Evolutionary conservation across 768 basidiomycete genomes (phyloP).

Genomic region (Pluteus cervinus): DNA sequence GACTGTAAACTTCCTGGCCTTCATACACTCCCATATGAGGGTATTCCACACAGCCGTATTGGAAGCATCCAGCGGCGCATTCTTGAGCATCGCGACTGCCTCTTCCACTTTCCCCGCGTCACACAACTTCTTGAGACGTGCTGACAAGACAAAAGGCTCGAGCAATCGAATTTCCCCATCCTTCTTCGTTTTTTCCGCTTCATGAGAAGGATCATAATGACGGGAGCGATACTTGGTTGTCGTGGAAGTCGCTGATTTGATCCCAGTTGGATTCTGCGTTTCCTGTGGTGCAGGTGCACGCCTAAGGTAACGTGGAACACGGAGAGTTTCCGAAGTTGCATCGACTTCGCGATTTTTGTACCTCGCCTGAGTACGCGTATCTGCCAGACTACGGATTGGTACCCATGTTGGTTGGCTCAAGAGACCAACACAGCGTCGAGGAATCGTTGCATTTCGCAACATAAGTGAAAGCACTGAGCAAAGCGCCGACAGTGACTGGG

Average conservation of each 20-base stretch:
- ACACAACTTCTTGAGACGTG: constrained; percentile 52
- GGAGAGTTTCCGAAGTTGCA: constrained; percentile 1
- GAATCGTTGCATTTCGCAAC: too few relatives aligned
- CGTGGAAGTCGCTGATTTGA: constrained; percentile 7
- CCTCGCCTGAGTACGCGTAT: too few relatives aligned
- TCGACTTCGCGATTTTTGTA: constrained; percentile 1
- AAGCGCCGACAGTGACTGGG: too few relatives aligned
- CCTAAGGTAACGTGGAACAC: constrained; percentile 24
- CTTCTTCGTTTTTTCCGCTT: constrained; percentile 14
- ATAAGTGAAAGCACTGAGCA: too few relatives aligned
- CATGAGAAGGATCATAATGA: constrained; percentile 29
- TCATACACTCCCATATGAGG: constrained; percentile 60
- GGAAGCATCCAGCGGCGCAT: constrained; percentile 65
- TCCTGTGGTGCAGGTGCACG: constrained; percentile 14
- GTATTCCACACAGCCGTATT: constrained; percentile 79
- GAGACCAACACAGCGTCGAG: too few relatives aligned
- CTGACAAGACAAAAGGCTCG: constrained; percentile 57
- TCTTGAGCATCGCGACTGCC: constrained; percentile 64
- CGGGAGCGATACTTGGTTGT: constrained; percentile 27
- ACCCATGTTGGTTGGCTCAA: too few relatives aligned
- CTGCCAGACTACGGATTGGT: too few relatives aligned
- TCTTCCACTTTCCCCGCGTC: constrained; percentile 48
- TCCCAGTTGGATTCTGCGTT: constrained; percentile 4
- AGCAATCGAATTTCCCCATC: constrained; percentile 37
- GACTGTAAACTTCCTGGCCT: constrained; percentile 48